A percentile compares a stretch with the other conserved stretches of the same genome.
Evolutionary conservation across 2,329 filamentous ascomycete species (phyloP).

Genomic region (Macrophomina tecta): DNA sequence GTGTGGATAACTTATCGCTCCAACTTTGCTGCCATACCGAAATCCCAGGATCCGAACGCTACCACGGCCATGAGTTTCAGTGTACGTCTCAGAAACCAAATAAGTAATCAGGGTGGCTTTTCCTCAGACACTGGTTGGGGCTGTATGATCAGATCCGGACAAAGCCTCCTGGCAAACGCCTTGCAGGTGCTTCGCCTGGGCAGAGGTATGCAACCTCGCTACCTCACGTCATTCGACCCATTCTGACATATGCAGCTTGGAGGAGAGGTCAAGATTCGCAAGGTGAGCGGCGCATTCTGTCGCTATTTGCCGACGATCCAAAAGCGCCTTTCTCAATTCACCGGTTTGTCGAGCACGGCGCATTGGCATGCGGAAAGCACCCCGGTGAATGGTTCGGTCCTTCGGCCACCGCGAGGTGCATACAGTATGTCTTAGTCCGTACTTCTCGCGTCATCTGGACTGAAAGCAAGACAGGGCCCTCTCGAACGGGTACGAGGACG

Average conservation of each 20-base stretch:
- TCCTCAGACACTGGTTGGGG: constrained; percentile 96
- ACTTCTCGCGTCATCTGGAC: neutral
- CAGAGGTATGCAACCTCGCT: constrained; percentile 63
- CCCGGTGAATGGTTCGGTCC: constrained; percentile 99
- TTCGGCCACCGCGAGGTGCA: constrained; percentile 92
- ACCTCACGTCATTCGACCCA: neutral
- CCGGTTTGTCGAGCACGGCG: constrained; percentile 88
- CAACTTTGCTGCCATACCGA: constrained; percentile 81
- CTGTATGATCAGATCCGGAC: constrained; percentile 97
- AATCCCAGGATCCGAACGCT: constrained; percentile 76
- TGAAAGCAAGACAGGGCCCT: constrained; percentile 67
- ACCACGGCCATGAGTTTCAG: constrained; percentile 76
- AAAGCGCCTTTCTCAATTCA: constrained; percentile 92
- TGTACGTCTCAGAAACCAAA: constrained; percentile 80
- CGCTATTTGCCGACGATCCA: constrained; percentile 85
- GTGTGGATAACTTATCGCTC: constrained; percentile 98
- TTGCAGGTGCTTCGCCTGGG: constrained; percentile 75
- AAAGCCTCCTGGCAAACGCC: constrained; percentile 89
- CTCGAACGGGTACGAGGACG: constrained; percentile 66
- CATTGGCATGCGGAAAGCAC: constrained; percentile 86
- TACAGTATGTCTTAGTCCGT: constrained; percentile 68
- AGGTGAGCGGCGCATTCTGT: constrained; percentile 74
- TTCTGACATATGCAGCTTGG: constrained; percentile 66
- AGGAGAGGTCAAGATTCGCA: constrained; percentile 63
- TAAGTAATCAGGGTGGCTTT: constrained; percentile 79